phyloP scores from a whole-genome alignment of 176 grass and related monocot species.

The Musa acuminata region DNA sequence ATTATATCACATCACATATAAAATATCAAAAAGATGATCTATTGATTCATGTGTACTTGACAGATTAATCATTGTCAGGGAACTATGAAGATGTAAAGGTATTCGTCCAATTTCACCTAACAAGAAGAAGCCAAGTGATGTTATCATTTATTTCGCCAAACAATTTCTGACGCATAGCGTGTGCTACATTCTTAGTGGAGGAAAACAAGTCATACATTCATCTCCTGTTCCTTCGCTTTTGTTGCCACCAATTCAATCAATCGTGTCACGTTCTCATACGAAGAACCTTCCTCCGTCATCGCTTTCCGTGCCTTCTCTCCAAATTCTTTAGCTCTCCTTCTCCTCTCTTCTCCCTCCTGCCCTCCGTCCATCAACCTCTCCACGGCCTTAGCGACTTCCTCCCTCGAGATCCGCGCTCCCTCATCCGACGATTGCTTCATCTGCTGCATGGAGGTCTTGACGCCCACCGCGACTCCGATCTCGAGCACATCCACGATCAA shows the following conservation, averaged over 20 bases:
- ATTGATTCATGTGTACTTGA: no score
- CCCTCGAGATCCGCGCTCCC: background rate
- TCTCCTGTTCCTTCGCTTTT: no score
- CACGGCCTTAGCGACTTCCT: constrained; percentile 28
- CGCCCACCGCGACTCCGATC: constrained; percentile 50
- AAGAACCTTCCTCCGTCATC: constrained; percentile 27
- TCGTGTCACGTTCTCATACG: constrained; percentile 28
- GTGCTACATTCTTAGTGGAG: no score
- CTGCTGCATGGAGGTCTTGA: constrained; percentile 1
- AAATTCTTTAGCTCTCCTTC: constrained; percentile 14
- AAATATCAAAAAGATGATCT: no score
- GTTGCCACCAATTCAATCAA: constrained; percentile 11
- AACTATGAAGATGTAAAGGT: no score
- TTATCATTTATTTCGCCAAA: no score
- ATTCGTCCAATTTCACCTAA: no score
- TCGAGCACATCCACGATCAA: constrained; percentile 53
- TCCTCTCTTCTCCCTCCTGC: constrained; percentile 19
- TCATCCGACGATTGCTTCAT: background rate
- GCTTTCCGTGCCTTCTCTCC: constrained; percentile 20
- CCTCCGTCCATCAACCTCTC: constrained; percentile 39
- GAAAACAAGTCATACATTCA: no score
- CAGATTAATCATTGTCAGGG: no score
- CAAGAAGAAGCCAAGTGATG: no score
- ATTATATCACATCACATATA: no score
- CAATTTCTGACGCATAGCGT: no score